Percentiles rank a stretch among this genome's conserved stretches.
phyloP scores from a whole-genome alignment of 345 rosid species.

The Excoecaria agallocha region DNA sequence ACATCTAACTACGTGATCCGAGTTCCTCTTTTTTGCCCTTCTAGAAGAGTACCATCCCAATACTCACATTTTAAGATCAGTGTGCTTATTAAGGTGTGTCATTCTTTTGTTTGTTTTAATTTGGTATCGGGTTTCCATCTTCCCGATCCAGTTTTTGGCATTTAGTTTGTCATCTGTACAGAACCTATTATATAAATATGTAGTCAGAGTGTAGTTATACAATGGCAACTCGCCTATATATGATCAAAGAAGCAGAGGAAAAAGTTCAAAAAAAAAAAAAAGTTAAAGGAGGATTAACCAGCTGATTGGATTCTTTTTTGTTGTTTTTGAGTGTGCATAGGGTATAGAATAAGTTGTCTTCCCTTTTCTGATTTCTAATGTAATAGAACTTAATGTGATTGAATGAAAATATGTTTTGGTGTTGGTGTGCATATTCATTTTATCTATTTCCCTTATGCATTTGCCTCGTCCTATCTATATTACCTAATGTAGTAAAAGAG shows the following conservation, averaged over 20 bases:
- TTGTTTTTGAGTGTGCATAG: slow-evolving; percentile 45
- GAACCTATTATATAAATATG: slow-evolving; percentile 36
- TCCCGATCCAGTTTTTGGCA: slow-evolving; percentile 47
- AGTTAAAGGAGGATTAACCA: slow-evolving; percentile 50
- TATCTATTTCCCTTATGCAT: slow-evolving; percentile 4
- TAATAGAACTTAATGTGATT: slow-evolving; percentile 40
- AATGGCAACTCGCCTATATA: slow-evolving; percentile 59
- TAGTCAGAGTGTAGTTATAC: slow-evolving; percentile 58
- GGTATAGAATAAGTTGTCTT: slow-evolving; percentile 50
- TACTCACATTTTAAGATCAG: slow-evolving; percentile 32
- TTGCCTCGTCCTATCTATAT: background rate
- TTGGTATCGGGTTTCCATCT: slow-evolving; percentile 33
- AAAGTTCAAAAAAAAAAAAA: slow-evolving; percentile 13
- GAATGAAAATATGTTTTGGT: slow-evolving; percentile 48
- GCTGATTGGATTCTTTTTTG: slow-evolving; percentile 38
- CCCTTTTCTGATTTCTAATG: slow-evolving; percentile 42
- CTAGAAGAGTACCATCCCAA: slow-evolving; percentile 31
- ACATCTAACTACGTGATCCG: slow-evolving; percentile 44
- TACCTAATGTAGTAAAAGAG: background rate
- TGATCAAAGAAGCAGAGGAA: slow-evolving; percentile 20
- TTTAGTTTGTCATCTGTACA: slow-evolving; percentile 57
- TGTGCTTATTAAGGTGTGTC: slow-evolving; percentile 46
- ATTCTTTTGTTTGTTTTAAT: slow-evolving; percentile 47
- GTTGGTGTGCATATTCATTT: slow-evolving; percentile 47
- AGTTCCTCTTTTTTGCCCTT: slow-evolving; percentile 23